Conservation (phyloP, 768 basidiomycete genomes). For the Boletus tylopilopsis region DNA sequence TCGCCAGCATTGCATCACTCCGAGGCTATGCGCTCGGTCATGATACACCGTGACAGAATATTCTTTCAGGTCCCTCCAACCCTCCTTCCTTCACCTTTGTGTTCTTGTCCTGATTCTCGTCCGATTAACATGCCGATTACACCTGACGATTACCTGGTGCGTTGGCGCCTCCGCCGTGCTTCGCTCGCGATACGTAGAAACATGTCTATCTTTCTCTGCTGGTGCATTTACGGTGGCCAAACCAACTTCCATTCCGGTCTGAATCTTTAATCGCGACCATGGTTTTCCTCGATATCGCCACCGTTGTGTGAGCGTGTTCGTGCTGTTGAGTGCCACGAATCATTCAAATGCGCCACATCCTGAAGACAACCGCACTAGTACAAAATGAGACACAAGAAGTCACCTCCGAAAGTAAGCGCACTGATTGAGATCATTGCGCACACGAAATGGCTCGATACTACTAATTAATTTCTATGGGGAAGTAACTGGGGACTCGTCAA, state of each 20-base stretch:
- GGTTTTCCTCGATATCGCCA: background rate
- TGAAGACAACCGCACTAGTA: background rate
- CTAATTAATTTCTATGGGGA: background rate
- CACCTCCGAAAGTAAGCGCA: background rate
- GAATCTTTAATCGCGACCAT: background rate
- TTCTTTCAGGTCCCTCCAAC: background rate
- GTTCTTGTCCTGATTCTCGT: slow-evolving; percentile 7
- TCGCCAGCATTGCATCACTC: no score
- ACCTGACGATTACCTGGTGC: background rate
- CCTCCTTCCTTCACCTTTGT: background rate
- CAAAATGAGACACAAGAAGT: background rate
- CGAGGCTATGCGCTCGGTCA: background rate
- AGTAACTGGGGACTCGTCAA: background rate
- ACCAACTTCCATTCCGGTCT: background rate
- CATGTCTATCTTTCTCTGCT: background rate
- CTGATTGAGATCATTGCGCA: background rate
- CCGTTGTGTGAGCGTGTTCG: background rate
- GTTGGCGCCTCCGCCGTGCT: background rate
- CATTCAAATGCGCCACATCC: background rate
- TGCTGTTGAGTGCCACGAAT: background rate
- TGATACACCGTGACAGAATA: slow-evolving; percentile 1
- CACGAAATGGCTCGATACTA: background rate
- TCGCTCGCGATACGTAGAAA: background rate
- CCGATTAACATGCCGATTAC: slow-evolving; percentile 1
- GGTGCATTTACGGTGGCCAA: background rate